phyloP scores from a whole-genome alignment of 75 land plant species.

The Pinus albicaulis region DNA sequence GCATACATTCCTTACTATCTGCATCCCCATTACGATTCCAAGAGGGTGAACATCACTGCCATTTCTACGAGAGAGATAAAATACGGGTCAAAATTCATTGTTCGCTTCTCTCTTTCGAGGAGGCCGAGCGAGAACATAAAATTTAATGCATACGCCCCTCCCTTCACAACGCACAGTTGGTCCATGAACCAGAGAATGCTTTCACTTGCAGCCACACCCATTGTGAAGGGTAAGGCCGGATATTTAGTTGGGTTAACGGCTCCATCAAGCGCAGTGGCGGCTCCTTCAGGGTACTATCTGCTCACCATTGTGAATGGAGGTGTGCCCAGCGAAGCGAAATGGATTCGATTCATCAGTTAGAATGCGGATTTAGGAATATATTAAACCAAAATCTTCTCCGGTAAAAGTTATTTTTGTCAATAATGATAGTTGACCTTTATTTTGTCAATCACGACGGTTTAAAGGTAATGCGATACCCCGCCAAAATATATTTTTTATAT shows the following conservation, averaged over 20 bases:
- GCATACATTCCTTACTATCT: conserved; percentile 38
- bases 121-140: conserved; percentile 8
- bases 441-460: no score
- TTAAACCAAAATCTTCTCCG: no score
- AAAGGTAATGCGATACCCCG: no score
- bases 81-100: conserved; percentile 20
- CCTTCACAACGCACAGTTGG: conserved; percentile 61
- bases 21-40: neutral
- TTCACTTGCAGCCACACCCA: conserved; percentile 14
- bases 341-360: conserved; percentile 27
- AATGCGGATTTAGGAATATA: no score
- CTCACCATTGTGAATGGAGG: conserved; percentile 38
- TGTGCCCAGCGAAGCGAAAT: conserved; percentile 40
- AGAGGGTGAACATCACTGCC: conserved; percentile 17
- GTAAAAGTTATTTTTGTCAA: no score
- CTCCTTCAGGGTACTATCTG: conserved; percentile 65
- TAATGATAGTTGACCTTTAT: no score
- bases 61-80: conserved; percentile 11
- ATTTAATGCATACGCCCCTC: conserved; percentile 25
- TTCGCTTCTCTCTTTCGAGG: conserved; percentile 15
- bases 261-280: conserved; percentile 45
- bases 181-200: conserved; percentile 70
- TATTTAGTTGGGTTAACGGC: conserved; percentile 24
- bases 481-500: no score
- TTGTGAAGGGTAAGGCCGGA: neutral